Conservation (phyloP, 306 rosid genomes). For the Benincasa hispida region DNA sequence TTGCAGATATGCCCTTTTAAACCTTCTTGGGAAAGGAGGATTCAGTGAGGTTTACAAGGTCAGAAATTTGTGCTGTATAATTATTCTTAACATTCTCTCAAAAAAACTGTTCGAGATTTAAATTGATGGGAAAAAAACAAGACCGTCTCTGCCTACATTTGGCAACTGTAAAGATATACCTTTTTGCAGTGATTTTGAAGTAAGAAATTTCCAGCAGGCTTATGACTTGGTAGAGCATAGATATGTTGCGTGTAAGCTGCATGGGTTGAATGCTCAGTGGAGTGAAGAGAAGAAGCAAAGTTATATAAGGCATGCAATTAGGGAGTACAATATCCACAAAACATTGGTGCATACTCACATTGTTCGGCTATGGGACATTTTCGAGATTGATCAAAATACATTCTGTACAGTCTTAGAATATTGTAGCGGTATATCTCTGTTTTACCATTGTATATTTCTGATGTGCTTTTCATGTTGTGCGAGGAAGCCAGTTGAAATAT, state of each 20-base stretch:
- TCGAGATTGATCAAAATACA: conserved; percentile 94
- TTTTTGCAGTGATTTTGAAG: conserved; percentile 97
- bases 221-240: conserved; percentile 96
- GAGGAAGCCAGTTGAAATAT: background rate
- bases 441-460: conserved; percentile 9
- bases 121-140: conserved; percentile 17
- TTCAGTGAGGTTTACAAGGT: conserved; percentile 99
- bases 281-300: conserved; percentile 99
- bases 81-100: background rate
- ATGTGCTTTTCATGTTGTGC: conserved; percentile 4
- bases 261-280: conserved; percentile 98
- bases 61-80: conserved; percentile 18
- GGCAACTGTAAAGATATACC: conserved; percentile 76
- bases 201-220: conserved; percentile 99
- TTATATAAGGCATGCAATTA: conserved; percentile 89
- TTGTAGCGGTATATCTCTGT: conserved; percentile 60
- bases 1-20: conserved; percentile 79
- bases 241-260: conserved; percentile 98
- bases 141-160: conserved; percentile 51
- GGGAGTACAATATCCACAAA: conserved; percentile 98
- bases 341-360: conserved; percentile 88
- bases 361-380: conserved; percentile 97
- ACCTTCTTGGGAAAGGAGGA: conserved; percentile 99
- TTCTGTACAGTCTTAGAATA: conserved; percentile 94
- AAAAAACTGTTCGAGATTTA: conserved; percentile 6